These are phyloP conservation scores for Tremella mesenterica DNA, from an alignment of 768 basidiomycete genomes.

Conservation along the genomic window DNA sequence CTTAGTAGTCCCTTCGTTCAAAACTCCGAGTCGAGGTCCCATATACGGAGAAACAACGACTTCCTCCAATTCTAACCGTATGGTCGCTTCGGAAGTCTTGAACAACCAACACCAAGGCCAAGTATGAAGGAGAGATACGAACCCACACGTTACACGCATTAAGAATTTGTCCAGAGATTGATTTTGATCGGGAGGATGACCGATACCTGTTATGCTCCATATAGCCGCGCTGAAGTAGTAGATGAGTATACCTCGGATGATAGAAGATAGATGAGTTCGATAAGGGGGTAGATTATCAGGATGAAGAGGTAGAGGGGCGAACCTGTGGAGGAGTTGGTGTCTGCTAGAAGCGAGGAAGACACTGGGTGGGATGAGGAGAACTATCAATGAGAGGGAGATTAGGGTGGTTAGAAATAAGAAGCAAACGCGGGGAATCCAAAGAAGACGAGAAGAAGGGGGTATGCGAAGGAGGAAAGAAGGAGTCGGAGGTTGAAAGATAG, in stretches of 20 bases:
- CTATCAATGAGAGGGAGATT: not conserved
- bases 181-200: conserved; percentile 7
- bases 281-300: conserved; percentile 9
- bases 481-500: conserved; percentile 7
- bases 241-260: not conserved
- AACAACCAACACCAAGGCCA: not conserved
- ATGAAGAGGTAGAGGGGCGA: conserved; percentile 10
- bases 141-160: not conserved
- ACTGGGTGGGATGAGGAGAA: conserved; percentile 5
- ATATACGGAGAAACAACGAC: not conserved
- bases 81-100: not conserved
- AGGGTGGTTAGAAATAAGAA: not conserved
- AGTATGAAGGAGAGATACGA: not conserved
- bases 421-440: conserved; percentile 6
- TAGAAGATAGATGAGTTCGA: not conserved
- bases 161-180: not conserved
- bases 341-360: not conserved
- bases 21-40: not conserved
- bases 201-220: conserved; percentile 11
- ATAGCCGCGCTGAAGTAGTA: conserved; percentile 2
- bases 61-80: no score
- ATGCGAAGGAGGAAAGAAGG: conserved; percentile 5
- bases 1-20: not conserved
- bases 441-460: conserved; percentile 3
- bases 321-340: not conserved